These are phyloP conservation scores for Babesia bovis DNA, from an alignment of 169 alveolate genomes.

Conservation along the genomic window DNA sequence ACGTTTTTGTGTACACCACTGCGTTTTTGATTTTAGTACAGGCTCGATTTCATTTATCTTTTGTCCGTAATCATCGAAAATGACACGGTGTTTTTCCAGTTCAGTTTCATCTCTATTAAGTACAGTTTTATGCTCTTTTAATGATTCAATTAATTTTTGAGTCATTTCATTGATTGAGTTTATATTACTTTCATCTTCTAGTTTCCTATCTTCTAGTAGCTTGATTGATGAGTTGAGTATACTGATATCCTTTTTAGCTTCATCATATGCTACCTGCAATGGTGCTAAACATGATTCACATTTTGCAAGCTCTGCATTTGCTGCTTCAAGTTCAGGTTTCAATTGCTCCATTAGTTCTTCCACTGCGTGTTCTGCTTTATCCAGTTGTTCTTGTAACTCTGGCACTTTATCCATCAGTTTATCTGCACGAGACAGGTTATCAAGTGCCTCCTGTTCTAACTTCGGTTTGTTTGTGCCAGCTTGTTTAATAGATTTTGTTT, in stretches of 20 bases:
- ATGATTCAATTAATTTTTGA: constrained; percentile 35
- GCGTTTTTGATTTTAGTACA: constrained; percentile 11
- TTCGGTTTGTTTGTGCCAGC: constrained; percentile 64
- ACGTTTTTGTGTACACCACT: constrained; percentile 17
- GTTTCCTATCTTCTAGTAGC: constrained; percentile 55
- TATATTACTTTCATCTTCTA: constrained; percentile 12
- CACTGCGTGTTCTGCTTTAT: constrained; percentile 68
- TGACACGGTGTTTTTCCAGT: constrained; percentile 23
- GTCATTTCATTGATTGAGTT: constrained; percentile 6
- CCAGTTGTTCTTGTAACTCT: constrained; percentile 63
- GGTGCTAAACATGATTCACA: constrained; percentile 73
- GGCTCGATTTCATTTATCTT: constrained; percentile 38
- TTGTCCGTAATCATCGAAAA: constrained; percentile 1
- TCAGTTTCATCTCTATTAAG: constrained; percentile 24
- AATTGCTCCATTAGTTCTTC: constrained; percentile 62
- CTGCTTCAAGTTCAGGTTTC: constrained; percentile 61
- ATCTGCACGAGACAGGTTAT: constrained; percentile 55
- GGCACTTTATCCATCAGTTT: constrained; percentile 68
- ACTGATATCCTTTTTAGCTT: constrained; percentile 49
- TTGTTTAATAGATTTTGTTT: constrained; percentile 65
- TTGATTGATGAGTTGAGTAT: constrained; percentile 53
- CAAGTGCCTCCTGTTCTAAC: constrained; percentile 64
- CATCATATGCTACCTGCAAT: constrained; percentile 69
- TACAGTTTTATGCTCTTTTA: constrained; percentile 41
- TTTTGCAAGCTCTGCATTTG: constrained; percentile 57